Evolutionary conservation across 2,329 filamentous ascomycete species (phyloP).

Genomic region (Sporothrix variecibatus): DNA sequence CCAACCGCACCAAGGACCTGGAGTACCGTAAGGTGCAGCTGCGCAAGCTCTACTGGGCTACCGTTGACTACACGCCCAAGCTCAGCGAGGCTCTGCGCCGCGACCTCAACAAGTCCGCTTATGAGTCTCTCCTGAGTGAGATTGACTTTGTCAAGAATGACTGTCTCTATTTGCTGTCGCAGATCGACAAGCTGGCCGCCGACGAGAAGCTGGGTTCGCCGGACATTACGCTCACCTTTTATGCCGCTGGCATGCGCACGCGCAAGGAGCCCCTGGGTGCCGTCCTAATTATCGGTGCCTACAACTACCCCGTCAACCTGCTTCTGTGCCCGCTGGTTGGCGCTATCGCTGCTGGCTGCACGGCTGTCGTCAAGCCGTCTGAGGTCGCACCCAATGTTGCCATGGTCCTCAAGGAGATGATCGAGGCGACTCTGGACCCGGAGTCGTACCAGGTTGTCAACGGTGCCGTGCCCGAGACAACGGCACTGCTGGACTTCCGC

Average conservation of each 20-base stretch:
- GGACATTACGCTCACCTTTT: slow-evolving; percentile 69
- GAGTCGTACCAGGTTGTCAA: slow-evolving; percentile 77
- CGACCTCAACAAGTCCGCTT: slow-evolving; percentile 76
- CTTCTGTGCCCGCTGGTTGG: slow-evolving; percentile 78
- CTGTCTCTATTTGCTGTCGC: slow-evolving; percentile 74
- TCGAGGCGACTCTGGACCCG: slow-evolving; percentile 74
- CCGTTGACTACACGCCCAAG: slow-evolving; percentile 74
- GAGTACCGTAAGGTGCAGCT: slow-evolving; percentile 83
- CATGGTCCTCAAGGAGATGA: slow-evolving; percentile 75
- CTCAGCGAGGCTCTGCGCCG: slow-evolving; percentile 73
- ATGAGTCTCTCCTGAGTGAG: slow-evolving; percentile 75
- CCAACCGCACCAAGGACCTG: slow-evolving; percentile 79
- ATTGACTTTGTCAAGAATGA: slow-evolving; percentile 78
- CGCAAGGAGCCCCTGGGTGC: slow-evolving; percentile 85
- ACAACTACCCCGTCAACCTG: slow-evolving; percentile 90
- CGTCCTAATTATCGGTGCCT: slow-evolving; percentile 84
- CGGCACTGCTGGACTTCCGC: slow-evolving; percentile 71
- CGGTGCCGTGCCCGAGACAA: slow-evolving; percentile 77
- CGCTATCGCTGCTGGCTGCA: slow-evolving; percentile 90
- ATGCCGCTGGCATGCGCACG: slow-evolving; percentile 71
- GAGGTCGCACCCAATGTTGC: slow-evolving; percentile 77
- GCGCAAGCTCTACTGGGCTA: slow-evolving; percentile 90
- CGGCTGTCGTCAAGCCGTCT: slow-evolving; percentile 86
- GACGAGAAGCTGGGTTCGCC: slow-evolving; percentile 67
- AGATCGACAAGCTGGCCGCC: slow-evolving; percentile 78